These are phyloP conservation scores for Cajanus cajan DNA, from an alignment of 306 rosid species.

Conservation along the genomic window DNA sequence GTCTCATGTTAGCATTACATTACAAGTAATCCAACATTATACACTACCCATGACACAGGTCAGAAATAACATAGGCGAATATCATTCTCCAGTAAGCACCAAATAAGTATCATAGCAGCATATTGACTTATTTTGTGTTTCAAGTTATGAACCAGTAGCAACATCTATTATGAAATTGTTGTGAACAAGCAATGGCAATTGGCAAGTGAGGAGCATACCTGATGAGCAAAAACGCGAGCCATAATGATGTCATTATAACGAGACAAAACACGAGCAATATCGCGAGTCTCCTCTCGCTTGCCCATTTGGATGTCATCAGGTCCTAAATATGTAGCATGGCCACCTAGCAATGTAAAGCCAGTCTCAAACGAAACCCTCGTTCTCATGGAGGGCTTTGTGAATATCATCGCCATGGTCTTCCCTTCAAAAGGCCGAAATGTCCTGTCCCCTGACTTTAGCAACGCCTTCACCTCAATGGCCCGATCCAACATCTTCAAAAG, in stretches of 20 bases:
- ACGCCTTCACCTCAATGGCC: constrained; percentile 81
- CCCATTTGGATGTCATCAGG: constrained; percentile 98
- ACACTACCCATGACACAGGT: background rate
- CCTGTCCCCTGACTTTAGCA: constrained; percentile 81
- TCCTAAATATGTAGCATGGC: constrained; percentile 90
- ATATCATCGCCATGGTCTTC: constrained; percentile 96
- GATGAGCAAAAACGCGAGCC: constrained; percentile 97
- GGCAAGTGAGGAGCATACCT: constrained; percentile 57
- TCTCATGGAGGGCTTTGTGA: constrained; percentile 95
- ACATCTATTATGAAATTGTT: background rate
- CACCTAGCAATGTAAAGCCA: constrained; percentile 83
- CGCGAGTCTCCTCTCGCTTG: constrained; percentile 96
- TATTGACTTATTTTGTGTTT: background rate
- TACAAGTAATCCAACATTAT: background rate
- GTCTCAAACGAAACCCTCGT: constrained; percentile 94
- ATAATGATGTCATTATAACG: constrained; percentile 82
- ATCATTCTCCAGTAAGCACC: background rate
- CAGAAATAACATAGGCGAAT: background rate
- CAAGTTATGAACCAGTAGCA: background rate
- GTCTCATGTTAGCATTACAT: constrained; percentile 1
- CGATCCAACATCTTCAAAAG: constrained; percentile 75
- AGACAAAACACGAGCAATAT: constrained; percentile 85
- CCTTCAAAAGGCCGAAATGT: constrained; percentile 81
- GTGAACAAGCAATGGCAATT: constrained; percentile 9
- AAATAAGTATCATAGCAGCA: background rate